A percentile compares a stretch with the other conserved stretches of the same genome.
phyloP scores from a whole-genome alignment of 257 asterid species.

The Solanum etuberosum region DNA sequence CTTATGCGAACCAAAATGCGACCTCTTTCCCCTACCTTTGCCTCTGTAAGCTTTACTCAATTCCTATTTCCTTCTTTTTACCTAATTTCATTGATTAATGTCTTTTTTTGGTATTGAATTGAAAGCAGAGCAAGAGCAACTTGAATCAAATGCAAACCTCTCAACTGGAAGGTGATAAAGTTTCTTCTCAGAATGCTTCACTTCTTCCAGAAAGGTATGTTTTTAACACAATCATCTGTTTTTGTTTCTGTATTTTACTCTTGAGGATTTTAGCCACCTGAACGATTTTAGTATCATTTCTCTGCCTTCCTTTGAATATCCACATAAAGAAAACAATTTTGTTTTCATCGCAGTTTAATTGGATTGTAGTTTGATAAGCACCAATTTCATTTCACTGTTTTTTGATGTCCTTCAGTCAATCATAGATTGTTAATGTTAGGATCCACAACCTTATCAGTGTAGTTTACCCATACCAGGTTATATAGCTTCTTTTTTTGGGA shows the following conservation, averaged over 20 bases:
- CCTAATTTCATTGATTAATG: not conserved
- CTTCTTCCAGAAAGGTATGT: not conserved
- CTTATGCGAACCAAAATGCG: slow-evolving; percentile 79
- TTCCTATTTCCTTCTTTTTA: not conserved
- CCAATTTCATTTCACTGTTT: not conserved
- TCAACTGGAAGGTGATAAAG: not conserved
- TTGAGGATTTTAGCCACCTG: too few relatives aligned
- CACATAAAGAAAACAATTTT: not conserved
- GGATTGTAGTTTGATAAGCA: not conserved
- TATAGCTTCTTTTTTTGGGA: not conserved
- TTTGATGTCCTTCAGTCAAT: not conserved
- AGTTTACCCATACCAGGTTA: not conserved
- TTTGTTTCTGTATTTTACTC: not conserved
- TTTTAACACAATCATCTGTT: not conserved
- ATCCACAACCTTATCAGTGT: not conserved
- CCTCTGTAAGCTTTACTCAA: slow-evolving; percentile 25
- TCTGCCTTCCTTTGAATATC: not conserved
- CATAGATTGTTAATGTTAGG: not conserved
- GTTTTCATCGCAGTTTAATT: too few relatives aligned
- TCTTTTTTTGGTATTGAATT: not conserved
- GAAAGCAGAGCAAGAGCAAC: not conserved
- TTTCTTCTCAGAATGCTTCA: not conserved
- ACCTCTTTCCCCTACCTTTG: slow-evolving; percentile 47
- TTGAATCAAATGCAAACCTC: not conserved
- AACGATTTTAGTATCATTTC: not conserved